These are phyloP conservation scores for Bipolaris gigantea DNA, from an alignment of 2,329 filamentous ascomycete species.

Conservation along the genomic window DNA sequence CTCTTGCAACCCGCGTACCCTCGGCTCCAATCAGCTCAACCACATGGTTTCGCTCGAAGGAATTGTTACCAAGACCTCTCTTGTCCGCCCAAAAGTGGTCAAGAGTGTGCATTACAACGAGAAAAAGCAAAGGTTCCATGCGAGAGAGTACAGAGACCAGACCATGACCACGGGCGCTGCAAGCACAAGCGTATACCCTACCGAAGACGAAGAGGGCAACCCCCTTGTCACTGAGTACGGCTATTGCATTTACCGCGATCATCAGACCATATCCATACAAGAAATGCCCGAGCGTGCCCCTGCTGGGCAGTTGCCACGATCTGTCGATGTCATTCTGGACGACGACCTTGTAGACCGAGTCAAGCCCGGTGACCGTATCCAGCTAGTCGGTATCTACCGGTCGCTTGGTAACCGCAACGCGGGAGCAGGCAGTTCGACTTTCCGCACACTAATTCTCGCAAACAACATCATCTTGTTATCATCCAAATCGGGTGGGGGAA, in stretches of 20 bases:
- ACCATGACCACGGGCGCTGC: constrained; percentile 90
- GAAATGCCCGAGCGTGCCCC: constrained; percentile 98
- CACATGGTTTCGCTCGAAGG: constrained; percentile 97
- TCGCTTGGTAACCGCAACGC: constrained; percentile 94
- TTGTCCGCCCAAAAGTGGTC: constrained; percentile 95
- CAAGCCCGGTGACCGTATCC: constrained; percentile 94
- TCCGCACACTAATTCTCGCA: constrained; percentile 89
- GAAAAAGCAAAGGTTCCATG: constrained; percentile 80
- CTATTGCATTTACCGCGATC: constrained; percentile 91
- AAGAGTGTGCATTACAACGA: constrained; percentile 98
- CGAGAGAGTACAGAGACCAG: constrained; percentile 90
- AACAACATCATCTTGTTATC: constrained; percentile 95
- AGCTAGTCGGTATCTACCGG: constrained; percentile 94
- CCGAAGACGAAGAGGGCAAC: constrained; percentile 90
- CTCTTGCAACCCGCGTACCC: constrained; percentile 88
- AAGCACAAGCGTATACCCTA: constrained; percentile 89
- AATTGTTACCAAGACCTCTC: constrained; percentile 93
- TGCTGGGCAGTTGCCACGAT: constrained; percentile 89
- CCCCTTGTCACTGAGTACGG: constrained; percentile 94
- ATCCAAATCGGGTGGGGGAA: constrained; percentile 92
- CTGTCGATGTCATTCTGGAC: constrained; percentile 94
- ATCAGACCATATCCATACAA: constrained; percentile 97
- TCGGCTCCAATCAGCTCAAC: constrained; percentile 88
- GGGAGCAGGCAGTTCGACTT: constrained; percentile 84
- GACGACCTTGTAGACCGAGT: constrained; percentile 94